Evolutionary conservation across 805 yeast genomes (phyloP).

Genomic region (Yarrowia osloensis): DNA sequence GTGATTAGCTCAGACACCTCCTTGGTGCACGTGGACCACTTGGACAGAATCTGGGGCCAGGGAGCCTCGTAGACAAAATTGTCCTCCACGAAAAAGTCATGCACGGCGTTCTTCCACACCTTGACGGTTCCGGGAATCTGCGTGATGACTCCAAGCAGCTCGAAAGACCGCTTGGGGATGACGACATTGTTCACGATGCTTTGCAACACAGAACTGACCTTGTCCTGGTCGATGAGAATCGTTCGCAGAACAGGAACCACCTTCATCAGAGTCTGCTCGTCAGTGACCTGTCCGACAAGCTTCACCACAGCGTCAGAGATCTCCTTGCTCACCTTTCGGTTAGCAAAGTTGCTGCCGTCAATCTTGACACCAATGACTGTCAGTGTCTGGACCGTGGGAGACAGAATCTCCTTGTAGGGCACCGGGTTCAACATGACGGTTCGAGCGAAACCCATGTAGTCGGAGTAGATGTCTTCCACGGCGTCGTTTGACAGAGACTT

Average conservation of each 20-base stretch:
- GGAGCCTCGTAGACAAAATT: conserved; percentile 51
- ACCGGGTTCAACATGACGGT: conserved; percentile 54
- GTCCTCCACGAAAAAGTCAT: conserved; percentile 65
- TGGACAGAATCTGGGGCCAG: conserved; percentile 59
- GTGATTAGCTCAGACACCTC: conserved; percentile 52
- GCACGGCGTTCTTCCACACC: conserved; percentile 64
- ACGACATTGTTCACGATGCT: conserved; percentile 52
- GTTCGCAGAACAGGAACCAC: conserved; percentile 48
- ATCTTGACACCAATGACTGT: conserved; percentile 58
- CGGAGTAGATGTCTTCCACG: conserved; percentile 74
- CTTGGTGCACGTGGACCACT: conserved; percentile 67
- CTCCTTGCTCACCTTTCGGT: conserved; percentile 60
- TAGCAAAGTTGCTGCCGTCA: conserved; percentile 60
- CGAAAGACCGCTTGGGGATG: conserved; percentile 40
- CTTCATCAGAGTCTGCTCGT: conserved; percentile 44
- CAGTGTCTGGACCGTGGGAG: conserved; percentile 56
- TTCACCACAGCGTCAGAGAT: conserved; percentile 50
- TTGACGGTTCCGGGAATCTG: conserved; percentile 46
- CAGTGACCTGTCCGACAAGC: conserved; percentile 39
- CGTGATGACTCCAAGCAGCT: conserved; percentile 47
- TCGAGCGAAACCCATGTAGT: conserved; percentile 58
- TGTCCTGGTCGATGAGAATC: conserved; percentile 62
- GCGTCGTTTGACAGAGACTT: conserved; percentile 71
- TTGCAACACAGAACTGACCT: conserved; percentile 52
- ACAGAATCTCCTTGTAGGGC: conserved; percentile 52